phyloP scores from a whole-genome alignment of 495 filamentous ascomycete species.

The Neurospora sp. region DNA sequence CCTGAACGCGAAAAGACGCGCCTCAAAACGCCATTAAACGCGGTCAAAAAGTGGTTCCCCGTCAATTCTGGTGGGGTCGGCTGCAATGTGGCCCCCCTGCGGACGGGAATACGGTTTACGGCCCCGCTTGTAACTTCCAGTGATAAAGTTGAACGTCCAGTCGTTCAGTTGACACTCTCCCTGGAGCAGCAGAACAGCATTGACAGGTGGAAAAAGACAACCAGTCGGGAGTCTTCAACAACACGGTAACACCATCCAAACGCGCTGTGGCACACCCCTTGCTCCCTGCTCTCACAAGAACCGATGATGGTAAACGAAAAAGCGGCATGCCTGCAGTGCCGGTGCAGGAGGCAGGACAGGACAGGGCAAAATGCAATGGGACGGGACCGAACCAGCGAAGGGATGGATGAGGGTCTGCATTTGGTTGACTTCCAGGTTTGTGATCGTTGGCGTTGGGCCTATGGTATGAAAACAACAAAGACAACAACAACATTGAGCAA shows the following conservation, averaged over 20 bases:
- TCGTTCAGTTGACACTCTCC: not conserved
- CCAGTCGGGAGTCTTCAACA: not conserved
- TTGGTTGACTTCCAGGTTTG: not conserved
- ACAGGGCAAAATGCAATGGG: not conserved
- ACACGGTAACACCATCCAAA: not conserved
- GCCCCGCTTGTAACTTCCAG: not conserved
- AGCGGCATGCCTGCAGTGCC: not conserved
- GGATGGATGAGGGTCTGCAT: not conserved
- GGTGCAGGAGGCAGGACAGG: not conserved
- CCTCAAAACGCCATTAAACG: not conserved
- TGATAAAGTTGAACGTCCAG: not conserved
- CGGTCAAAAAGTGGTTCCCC: not conserved
- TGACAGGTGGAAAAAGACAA: not conserved
- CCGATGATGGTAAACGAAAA: not conserved
- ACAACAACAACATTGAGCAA: not conserved
- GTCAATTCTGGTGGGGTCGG: not conserved
- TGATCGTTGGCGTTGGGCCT: not conserved
- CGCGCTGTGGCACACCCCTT: not conserved
- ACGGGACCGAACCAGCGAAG: not conserved
- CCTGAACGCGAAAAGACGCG: not conserved
- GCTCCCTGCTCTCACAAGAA: not conserved
- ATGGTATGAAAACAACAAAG: not conserved
- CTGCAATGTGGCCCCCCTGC: not conserved
- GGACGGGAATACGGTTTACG: not conserved
- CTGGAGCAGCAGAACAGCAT: not conserved